These are phyloP conservation scores for Phallus indusiatus DNA, from an alignment of 768 basidiomycete species.

Conservation along the genomic window DNA sequence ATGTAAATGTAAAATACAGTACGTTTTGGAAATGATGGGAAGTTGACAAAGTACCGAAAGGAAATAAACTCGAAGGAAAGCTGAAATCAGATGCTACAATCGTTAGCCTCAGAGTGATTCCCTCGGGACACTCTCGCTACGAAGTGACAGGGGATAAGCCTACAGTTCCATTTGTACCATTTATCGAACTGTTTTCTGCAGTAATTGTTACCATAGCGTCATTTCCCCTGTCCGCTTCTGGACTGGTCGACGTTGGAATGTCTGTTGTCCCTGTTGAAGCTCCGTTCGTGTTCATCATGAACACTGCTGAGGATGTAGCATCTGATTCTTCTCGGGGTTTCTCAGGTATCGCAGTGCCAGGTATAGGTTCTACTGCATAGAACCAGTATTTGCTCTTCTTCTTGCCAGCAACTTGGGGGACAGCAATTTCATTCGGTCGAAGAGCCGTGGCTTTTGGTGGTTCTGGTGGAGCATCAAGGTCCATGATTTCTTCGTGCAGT, in stretches of 20 bases:
- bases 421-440: constrained; percentile 62
- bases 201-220: neutral
- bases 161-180: neutral
- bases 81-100: too few species aligned
- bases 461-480: constrained; percentile 20
- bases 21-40: neutral
- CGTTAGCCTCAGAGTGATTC: too few species aligned
- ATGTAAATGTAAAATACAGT: neutral
- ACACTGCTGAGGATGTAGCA: neutral
- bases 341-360: constrained; percentile 20
- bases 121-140: neutral
- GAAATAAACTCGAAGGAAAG: neutral
- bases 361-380: constrained; percentile 71
- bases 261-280: neutral
- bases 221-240: neutral
- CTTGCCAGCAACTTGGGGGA: constrained; percentile 70
- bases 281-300: neutral
- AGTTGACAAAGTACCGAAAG: neutral
- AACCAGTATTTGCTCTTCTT: constrained; percentile 86
- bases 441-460: constrained; percentile 43
- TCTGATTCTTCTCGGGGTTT: neutral
- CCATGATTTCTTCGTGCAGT: constrained; percentile 21
- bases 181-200: neutral
- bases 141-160: neutral
- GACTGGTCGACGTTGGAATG: neutral